A percentile compares a stretch with the other conserved stretches of the same genome.
Conservation (phyloP, 2,329 filamentous ascomycete species). For the Aaosphaeria pasadenensis region DNA sequence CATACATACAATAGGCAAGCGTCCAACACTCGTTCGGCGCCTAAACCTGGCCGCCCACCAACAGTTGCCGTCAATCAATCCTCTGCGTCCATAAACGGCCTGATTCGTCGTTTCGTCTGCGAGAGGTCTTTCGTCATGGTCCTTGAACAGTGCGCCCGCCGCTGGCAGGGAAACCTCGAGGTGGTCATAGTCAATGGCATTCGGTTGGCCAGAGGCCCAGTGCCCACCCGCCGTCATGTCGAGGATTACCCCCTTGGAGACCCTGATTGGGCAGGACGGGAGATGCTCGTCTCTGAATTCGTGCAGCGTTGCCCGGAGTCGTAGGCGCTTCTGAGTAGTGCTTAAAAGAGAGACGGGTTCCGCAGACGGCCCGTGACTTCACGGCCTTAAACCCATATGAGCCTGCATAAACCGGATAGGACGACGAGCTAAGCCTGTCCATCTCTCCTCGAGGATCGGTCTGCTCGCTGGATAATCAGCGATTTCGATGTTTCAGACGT, state of each 20-base stretch:
- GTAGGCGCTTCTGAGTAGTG: conserved; percentile 10
- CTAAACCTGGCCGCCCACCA: too few species aligned
- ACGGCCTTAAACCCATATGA: conserved; percentile 21
- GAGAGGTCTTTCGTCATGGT: conserved; percentile 27
- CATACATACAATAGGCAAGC: too few species aligned
- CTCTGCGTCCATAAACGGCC: not conserved
- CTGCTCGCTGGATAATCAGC: conserved; percentile 21
- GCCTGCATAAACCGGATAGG: conserved; percentile 29
- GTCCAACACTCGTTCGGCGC: too few species aligned
- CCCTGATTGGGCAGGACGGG: conserved; percentile 22
- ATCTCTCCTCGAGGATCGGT: conserved; percentile 26
- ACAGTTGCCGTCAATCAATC: too few species aligned
- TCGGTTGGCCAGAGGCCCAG: not conserved
- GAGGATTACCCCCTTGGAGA: conserved; percentile 5
- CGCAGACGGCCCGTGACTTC: conserved; percentile 29
- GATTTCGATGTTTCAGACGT: conserved; percentile 27
- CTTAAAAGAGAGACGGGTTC: conserved; percentile 15
- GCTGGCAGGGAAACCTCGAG: conserved; percentile 27
- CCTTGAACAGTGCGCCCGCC: conserved; percentile 17
- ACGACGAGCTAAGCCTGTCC: conserved; percentile 20
- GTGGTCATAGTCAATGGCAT: not conserved
- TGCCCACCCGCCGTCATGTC: conserved; percentile 8
- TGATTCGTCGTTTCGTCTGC: not conserved
- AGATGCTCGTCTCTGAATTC: conserved; percentile 26
- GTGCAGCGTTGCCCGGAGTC: conserved; percentile 23